Base-by-base conservation (phyloP, 768 basidiomycete genomes). In the Lactarius quietus region DNA sequence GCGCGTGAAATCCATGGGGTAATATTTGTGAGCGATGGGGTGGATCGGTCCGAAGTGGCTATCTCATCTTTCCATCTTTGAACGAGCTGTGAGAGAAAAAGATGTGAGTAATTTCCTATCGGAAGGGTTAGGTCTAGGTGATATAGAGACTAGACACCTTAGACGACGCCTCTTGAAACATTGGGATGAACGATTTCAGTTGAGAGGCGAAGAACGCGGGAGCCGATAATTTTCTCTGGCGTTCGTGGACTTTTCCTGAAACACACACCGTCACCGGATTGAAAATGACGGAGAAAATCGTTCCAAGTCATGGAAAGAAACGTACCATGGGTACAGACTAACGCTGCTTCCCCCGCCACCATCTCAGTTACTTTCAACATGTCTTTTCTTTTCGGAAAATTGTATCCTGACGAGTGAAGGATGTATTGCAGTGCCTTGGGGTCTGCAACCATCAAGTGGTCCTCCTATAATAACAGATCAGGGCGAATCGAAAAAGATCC, bases 361-460 rank as follows among this genome's bases (percentile, higher is more conserved):
- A 72, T 63, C 18, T 71, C 62, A 0, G 67, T 68, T 33, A 68
- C 41, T 35, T 68, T 67, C 17, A 69, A 23, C 20, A 63, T 18
- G 17, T 68, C 68, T 6, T 10, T 52, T 41, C 58, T 45, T 26
- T 69, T 72, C 23, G 61, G 59, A 62, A 70, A 75, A 54, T 68
- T 69, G 48, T 74, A 74, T 39, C 72, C 71, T 0, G 74, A 71
- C 38, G 69, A 70, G 35, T 75, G 70, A 17, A 72, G 68, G 48
- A 74, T 71, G 61, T 73, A 69, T 61, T 75, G 74, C 14, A 74
- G 58, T 0, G 73, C 74, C 67, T 74, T 43, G 3, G 60, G 45
- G 33, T 51, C 63, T 1, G 43, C 55, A 6, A 62, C 35, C 41
- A 54, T 61, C 18, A 64, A 36, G 12, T 26, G 23, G 53, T 61